Percentiles rank a stretch among this genome's conserved stretches.
These are phyloP conservation scores for Umbelopsis isabellina DNA, from an alignment of 192 early-diverging fungal genomes.

Conservation along the genomic window DNA sequence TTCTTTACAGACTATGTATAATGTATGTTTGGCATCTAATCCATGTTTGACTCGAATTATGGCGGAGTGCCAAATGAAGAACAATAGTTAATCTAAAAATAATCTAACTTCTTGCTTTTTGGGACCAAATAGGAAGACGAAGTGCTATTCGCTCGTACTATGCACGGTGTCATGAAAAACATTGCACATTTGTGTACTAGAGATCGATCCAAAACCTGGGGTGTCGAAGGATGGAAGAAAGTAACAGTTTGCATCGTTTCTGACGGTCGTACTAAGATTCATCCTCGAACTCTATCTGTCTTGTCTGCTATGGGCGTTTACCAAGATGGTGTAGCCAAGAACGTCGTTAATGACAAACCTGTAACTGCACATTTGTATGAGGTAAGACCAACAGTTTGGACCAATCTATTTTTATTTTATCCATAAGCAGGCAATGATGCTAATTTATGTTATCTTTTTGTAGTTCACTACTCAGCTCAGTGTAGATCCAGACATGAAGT, in stretches of 20 bases:
- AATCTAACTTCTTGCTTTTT: slow-evolving; percentile 34
- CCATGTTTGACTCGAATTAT: not conserved
- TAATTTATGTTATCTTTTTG: not conserved
- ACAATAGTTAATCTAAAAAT: not conserved
- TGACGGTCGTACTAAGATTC: slow-evolving; percentile 74
- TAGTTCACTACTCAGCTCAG: slow-evolving; percentile 81
- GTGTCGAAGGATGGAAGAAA: slow-evolving; percentile 72
- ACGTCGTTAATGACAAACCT: slow-evolving; percentile 64
- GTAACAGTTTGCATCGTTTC: slow-evolving; percentile 79
- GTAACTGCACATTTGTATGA: slow-evolving; percentile 74
- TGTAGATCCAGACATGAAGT: slow-evolving; percentile 74
- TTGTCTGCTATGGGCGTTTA: slow-evolving; percentile 79
- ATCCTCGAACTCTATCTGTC: slow-evolving; percentile 62
- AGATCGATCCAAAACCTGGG: slow-evolving; percentile 55
- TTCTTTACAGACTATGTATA: slow-evolving; percentile 65
- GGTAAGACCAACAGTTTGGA: slow-evolving; percentile 28
- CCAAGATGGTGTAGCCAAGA: slow-evolving; percentile 73
- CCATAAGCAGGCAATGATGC: not conserved
- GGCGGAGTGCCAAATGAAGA: not conserved
- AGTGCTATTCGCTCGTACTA: slow-evolving; percentile 73
- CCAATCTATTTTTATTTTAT: not conserved
- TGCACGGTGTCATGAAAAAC: slow-evolving; percentile 78
- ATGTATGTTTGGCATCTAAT: slow-evolving; percentile 30
- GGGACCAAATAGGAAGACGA: slow-evolving; percentile 71
- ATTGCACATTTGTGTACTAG: slow-evolving; percentile 73